phyloP scores from a whole-genome alignment of 371 early-diverging fungal species.

The Lichtheimia ornata region DNA sequence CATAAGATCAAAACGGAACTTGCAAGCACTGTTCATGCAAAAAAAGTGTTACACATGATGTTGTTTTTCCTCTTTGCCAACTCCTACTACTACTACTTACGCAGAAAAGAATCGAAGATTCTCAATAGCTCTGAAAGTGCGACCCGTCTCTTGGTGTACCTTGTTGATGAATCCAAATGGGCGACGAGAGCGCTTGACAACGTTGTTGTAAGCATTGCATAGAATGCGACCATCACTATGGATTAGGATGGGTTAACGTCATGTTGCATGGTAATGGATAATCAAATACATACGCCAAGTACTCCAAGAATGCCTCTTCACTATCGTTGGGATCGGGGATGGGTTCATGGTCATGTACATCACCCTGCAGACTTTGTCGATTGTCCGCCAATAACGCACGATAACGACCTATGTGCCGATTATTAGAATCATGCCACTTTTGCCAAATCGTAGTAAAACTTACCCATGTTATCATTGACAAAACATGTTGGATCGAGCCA shows the following conservation, averaged over 20 bases:
- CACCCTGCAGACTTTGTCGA: slow-evolving; percentile 20
- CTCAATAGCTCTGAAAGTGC: slow-evolving; percentile 65
- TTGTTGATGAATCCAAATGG: slow-evolving; percentile 67
- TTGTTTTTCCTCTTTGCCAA: neutral
- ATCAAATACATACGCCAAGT: slow-evolving; percentile 32
- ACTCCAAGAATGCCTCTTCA: slow-evolving; percentile 45
- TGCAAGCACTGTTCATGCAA: slow-evolving; percentile 50
- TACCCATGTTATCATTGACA: slow-evolving; percentile 38
- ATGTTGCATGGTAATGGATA: neutral
- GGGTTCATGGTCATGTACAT: slow-evolving; percentile 1
- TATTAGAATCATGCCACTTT: neutral
- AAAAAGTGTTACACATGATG: neutral
- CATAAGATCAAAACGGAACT: slow-evolving; percentile 59
- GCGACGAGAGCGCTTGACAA: slow-evolving; percentile 57
- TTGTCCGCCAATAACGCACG: slow-evolving; percentile 43
- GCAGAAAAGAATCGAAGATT: slow-evolving; percentile 65
- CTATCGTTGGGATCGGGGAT: slow-evolving; percentile 46
- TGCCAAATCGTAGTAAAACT: neutral
- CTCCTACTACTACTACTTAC: slow-evolving; percentile 47
- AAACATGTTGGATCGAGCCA: slow-evolving; percentile 43
- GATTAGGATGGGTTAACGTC: neutral
- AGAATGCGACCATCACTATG: slow-evolving; percentile 57
- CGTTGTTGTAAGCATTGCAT: slow-evolving; percentile 57
- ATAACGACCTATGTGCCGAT: slow-evolving; percentile 31
- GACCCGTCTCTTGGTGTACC: slow-evolving; percentile 56